Percentiles rank a stretch among this genome's conserved stretches.
These are phyloP conservation scores for Cystobasidiaceae sp. DNA, from an alignment of 1,284 basidiomycete genomes.

Conservation along the genomic window DNA sequence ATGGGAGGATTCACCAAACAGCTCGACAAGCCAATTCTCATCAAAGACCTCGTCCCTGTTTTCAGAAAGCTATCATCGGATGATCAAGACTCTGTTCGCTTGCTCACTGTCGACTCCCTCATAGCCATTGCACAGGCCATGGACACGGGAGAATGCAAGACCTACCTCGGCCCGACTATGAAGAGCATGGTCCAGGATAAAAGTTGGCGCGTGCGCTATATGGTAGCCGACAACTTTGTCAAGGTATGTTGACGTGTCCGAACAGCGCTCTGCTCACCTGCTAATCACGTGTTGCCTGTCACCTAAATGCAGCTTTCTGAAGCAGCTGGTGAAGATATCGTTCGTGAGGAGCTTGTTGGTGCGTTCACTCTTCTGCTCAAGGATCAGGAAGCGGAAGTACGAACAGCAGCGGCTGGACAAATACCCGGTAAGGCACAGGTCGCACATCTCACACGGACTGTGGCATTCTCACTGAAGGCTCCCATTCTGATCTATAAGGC, in stretches of 20 bases:
- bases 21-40: constrained; percentile 62
- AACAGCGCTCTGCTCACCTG: neutral
- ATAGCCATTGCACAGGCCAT: constrained; percentile 87
- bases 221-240: constrained; percentile 99
- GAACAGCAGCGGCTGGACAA: constrained; percentile 91
- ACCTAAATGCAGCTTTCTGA: constrained; percentile 65
- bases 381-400: constrained; percentile 98
- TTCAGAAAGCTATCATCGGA: constrained; percentile 92
- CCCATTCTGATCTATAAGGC: constrained; percentile 58
- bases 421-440: constrained; percentile 83
- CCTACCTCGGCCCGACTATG: constrained; percentile 75
- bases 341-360: constrained; percentile 87
- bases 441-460: too few species aligned
- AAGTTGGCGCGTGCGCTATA: constrained; percentile 98
- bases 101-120: constrained; percentile 92
- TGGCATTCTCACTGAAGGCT: too few species aligned
- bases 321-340: constrained; percentile 81
- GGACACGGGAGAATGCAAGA: constrained; percentile 79
- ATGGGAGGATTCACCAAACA: constrained; percentile 68
- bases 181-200: constrained; percentile 85
- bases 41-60: constrained; percentile 83
- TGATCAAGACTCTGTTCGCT: constrained; percentile 96
- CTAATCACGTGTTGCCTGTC: neutral
- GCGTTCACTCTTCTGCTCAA: constrained; percentile 93
- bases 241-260: constrained; percentile 56